These are phyloP conservation scores for Cryptococcus wingfieldii DNA, from an alignment of 1,284 basidiomycete species.

Conservation along the genomic window DNA sequence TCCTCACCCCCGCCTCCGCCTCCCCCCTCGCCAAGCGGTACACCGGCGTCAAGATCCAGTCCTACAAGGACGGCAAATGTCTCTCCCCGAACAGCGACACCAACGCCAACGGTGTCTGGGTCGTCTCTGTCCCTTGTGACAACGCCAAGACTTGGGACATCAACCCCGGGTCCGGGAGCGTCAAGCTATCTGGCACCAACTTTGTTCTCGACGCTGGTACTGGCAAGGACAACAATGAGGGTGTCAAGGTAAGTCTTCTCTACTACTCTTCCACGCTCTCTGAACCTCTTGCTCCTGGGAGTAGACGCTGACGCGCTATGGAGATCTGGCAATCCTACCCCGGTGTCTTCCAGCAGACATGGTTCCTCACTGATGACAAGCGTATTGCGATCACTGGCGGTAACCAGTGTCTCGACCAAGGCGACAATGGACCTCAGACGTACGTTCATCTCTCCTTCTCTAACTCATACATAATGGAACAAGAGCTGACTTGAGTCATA, in stretches of 20 bases:
- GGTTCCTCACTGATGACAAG: constrained; percentile 29
- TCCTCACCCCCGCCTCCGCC: constrained; percentile 7
- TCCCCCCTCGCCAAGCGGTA: constrained; percentile 11
- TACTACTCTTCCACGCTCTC: background rate
- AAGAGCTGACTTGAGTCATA: background rate
- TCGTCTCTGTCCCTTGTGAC: constrained; percentile 9
- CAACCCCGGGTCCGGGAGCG: constrained; percentile 17
- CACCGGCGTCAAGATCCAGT: constrained; percentile 16
- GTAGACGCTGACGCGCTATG: background rate
- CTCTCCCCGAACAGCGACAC: constrained; percentile 6
- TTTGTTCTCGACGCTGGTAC: constrained; percentile 29
- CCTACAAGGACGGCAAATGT: constrained; percentile 10
- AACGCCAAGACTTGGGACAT: constrained; percentile 18
- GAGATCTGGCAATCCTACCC: constrained; percentile 23
- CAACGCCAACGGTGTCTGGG: constrained; percentile 7
- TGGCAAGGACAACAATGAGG: constrained; percentile 13
- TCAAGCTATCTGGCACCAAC: constrained; percentile 14
- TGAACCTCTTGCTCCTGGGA: background rate
- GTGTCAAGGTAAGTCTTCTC: constrained; percentile 13
- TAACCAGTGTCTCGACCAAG: constrained; percentile 30
- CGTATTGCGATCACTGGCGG: constrained; percentile 36
- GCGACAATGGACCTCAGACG: constrained; percentile 31
- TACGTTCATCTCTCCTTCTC: constrained; percentile 7
- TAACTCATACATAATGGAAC: background rate
- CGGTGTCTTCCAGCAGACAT: constrained; percentile 23